Conservation (phyloP, 106 monocot genomes). For the Dioscorea dumetorum region DNA sequence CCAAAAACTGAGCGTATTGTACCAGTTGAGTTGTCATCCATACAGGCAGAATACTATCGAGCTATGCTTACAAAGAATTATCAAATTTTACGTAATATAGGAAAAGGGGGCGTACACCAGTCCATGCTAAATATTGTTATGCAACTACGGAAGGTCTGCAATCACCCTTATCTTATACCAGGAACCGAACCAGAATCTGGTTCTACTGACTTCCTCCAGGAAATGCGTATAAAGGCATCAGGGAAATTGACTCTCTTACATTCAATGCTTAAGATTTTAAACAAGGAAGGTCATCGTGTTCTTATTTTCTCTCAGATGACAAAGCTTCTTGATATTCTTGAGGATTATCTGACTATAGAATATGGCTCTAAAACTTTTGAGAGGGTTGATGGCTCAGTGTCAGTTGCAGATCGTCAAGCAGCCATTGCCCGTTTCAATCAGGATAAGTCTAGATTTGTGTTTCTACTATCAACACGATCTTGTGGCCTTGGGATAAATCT, state of each 20-base stretch:
- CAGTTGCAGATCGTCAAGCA: slow-evolving; percentile 81
- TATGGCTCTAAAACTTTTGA: slow-evolving; percentile 89
- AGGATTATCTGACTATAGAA: slow-evolving; percentile 79
- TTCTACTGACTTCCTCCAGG: slow-evolving; percentile 78
- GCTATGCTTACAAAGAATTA: slow-evolving; percentile 98
- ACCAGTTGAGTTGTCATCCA: slow-evolving; percentile 91
- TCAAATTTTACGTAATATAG: slow-evolving; percentile 80
- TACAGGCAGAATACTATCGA: slow-evolving; percentile 93
- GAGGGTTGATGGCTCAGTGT: slow-evolving; percentile 94
- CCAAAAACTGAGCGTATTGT: slow-evolving; percentile 92
- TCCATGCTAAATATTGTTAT: slow-evolving; percentile 97
- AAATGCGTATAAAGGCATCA: slow-evolving; percentile 97
- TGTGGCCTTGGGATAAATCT: slow-evolving; percentile 98
- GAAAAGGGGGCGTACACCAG: slow-evolving; percentile 84
- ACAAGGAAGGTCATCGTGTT: slow-evolving; percentile 88
- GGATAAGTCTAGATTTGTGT: slow-evolving; percentile 87
- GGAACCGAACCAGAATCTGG: slow-evolving; percentile 97
- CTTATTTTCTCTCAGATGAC: slow-evolving; percentile 99
- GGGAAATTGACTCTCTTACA: slow-evolving; percentile 82
- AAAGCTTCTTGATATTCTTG: slow-evolving; percentile 97
- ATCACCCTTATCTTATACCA: slow-evolving; percentile 97
- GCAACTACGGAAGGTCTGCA: slow-evolving; percentile 96
- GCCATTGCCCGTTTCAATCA: slow-evolving; percentile 94
- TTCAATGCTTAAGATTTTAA: slow-evolving; percentile 83
- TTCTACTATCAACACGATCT: slow-evolving; percentile 89